Evolutionary conservation across 345 rosid species (phyloP).

Genomic region (Syzygium oleosum): DNA sequence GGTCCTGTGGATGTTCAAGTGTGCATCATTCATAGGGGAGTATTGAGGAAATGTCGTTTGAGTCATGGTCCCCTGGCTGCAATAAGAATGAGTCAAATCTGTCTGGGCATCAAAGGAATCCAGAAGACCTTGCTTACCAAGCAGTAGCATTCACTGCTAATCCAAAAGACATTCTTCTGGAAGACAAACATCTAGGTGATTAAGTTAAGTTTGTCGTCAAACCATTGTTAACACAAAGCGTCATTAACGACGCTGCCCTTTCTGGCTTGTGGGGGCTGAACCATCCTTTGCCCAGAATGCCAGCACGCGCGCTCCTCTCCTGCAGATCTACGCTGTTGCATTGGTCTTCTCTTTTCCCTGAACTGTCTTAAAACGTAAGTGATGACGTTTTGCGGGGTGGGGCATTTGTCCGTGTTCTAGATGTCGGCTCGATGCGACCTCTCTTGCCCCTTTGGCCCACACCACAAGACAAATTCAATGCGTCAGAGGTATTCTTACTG

Average conservation of each 20-base stretch:
- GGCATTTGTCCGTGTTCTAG: background rate
- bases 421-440: background rate
- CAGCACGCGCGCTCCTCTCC: background rate
- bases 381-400: background rate
- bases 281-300: background rate
- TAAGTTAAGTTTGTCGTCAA: background rate
- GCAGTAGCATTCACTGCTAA: background rate
- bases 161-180: background rate
- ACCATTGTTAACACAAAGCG: background rate
- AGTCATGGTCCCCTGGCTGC: background rate
- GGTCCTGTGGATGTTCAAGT: background rate
- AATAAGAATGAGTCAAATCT: background rate
- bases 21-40: too few relatives aligned
- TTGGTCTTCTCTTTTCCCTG: fast-evolving
- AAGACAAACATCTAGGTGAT: background rate
- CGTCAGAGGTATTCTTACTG: background rate
- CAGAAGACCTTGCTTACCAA: background rate
- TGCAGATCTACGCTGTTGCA: too few relatives aligned
- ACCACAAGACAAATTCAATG: background rate
- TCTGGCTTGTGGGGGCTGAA: background rate
- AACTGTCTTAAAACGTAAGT: background rate
- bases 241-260: background rate
- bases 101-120: background rate
- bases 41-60: too few relatives aligned
- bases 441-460: background rate